These are phyloP conservation scores for Penicillium bovifimosum DNA, from an alignment of 495 filamentous ascomycete genomes.

Conservation along the genomic window DNA sequence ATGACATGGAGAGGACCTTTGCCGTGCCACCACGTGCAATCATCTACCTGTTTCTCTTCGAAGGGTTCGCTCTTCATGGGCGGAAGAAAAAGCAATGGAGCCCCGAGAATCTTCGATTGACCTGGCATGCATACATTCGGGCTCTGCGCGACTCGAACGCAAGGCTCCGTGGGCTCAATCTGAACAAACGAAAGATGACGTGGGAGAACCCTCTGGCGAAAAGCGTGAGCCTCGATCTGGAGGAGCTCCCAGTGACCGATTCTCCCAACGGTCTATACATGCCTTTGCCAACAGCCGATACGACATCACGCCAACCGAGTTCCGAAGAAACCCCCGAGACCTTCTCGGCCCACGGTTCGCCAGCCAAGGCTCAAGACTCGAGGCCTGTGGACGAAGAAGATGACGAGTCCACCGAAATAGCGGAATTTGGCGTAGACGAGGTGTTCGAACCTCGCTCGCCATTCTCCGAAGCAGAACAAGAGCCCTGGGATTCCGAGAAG, in stretches of 20 bases:
- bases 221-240: conserved; percentile 2
- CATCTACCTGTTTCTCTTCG: conserved; percentile 53
- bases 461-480: conserved; percentile 4
- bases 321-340: not conserved
- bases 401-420: not conserved
- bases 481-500: conserved; percentile 15
- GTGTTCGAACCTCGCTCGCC: conserved; percentile 9
- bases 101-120: conserved; percentile 45
- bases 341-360: not conserved
- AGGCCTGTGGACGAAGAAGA: not conserved
- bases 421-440: conserved; percentile 19
- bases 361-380: not conserved
- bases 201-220: conserved; percentile 38
- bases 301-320: not conserved
- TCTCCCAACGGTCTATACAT: conserved; percentile 25
- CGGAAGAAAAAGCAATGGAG: conserved; percentile 63
- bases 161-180: conserved; percentile 33
- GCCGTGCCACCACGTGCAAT: conserved; percentile 36
- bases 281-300: conserved; percentile 19
- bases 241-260: conserved; percentile 6
- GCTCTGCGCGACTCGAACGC: conserved; percentile 51
- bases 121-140: conserved; percentile 43
- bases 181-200: conserved; percentile 12
- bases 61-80: conserved; percentile 69
- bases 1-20: conserved; percentile 39